A percentile compares a stretch with the other conserved stretches of the same genome.
phyloP scores from a whole-genome alignment of 108 stramenopile species.

The Skeletonema grethae region DNA sequence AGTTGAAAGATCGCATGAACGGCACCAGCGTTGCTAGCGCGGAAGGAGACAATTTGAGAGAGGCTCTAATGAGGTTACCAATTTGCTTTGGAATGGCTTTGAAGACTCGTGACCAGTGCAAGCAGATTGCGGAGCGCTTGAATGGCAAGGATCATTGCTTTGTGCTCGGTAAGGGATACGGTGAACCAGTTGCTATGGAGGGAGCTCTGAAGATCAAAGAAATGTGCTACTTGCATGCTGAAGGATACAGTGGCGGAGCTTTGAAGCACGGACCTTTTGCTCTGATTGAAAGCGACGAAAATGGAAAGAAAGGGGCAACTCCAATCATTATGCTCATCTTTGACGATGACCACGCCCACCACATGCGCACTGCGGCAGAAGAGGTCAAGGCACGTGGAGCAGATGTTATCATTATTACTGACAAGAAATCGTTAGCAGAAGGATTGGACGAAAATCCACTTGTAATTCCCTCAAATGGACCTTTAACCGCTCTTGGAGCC shows the following conservation, averaged over 20 bases:
- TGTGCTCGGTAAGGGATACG: constrained; percentile 95
- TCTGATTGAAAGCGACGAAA: constrained; percentile 87
- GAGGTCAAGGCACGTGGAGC: constrained; percentile 98
- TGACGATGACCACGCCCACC: constrained; percentile 96
- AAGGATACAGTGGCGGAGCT: constrained; percentile 98
- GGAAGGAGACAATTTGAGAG: constrained; percentile 69
- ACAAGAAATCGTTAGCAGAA: constrained; percentile 75
- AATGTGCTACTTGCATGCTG: constrained; percentile 99
- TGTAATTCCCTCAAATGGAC: constrained; percentile 95
- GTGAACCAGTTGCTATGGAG: constrained; percentile 95
- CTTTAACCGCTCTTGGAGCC: constrained; percentile 94
- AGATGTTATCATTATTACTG: constrained; percentile 94
- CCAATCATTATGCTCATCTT: constrained; percentile 98
- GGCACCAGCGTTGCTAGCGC: constrained; percentile 56
- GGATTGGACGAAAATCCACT: constrained; percentile 89
- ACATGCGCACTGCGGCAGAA: constrained; percentile 93
- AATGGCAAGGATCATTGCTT: constrained; percentile 94
- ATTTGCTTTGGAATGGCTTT: constrained; percentile 98
- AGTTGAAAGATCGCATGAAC: constrained; percentile 71
- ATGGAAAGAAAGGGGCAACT: constrained; percentile 94
- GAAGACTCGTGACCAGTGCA: constrained; percentile 87
- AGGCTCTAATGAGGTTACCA: constrained; percentile 95
- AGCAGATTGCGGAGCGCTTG: constrained; percentile 76
- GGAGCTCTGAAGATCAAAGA: constrained; percentile 99
- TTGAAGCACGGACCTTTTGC: constrained; percentile 99